Base-by-base conservation (phyloP, 2,329 filamentous ascomycete genomes). In the Fusarium sp. region DNA sequence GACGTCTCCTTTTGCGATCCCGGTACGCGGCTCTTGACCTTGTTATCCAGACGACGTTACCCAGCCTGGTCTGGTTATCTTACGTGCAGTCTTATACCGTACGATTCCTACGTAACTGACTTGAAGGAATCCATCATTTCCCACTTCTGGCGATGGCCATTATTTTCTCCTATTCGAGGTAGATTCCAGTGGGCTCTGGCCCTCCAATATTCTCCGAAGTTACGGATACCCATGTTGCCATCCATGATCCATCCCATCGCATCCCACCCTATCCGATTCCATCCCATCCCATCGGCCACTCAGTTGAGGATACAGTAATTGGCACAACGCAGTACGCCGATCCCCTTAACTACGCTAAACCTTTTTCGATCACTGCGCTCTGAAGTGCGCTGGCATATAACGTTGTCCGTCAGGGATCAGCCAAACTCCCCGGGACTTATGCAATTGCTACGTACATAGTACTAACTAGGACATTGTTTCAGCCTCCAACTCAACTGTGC, bases 111-210 rank as follows among this genome's bases (percentile, higher is more conserved):
- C 25, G 18, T 29, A 47, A 15, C 16, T 29, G 12, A 22, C 20
- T 55, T 32, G 52, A 12, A 24, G 18, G 29, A 20, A 30, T 18
- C 34, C 34, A 34, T 27, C 11, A 27, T 32, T 45, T 62, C 18
- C 27, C 57, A 10, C 8, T 43, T 22, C 14, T 32, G 34, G 32
- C 9, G 24, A 16, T 61, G 54, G 47, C n/a, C 54, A 25, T 10
- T 22, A 49, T 66, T 61, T 45, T 66, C 34, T 61, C 63, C 66
- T 66, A 40, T 66, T 66, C 30, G 38, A 61, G 63, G 38, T 54
- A 54, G 45, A 44, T 29, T 64, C 25, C 18, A 38, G 34, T n/a
- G 34, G 44, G 25, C 51, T 46, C 16, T 24, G n/a, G 25, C 18
- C 34, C 32, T 18, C 32, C 18, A 38, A 42, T 52, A 42, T 52